Evolutionary conservation across 2,329 filamentous ascomycete species (phyloP).

Genomic region (Zymoseptoria ardabiliae): DNA sequence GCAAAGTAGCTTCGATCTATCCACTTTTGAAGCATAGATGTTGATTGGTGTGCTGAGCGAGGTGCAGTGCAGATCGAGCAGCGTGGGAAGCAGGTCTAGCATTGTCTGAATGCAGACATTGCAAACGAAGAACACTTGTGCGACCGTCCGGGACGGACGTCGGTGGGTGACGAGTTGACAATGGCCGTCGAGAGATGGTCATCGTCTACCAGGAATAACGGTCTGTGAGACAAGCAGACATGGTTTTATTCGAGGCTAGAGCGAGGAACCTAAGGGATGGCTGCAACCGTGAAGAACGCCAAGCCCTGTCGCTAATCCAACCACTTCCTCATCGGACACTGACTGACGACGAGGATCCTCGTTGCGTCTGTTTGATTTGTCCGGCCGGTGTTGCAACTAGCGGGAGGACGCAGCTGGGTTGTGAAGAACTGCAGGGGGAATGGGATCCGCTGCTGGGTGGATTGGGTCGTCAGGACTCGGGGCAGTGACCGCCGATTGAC

Average conservation of each 20-base stretch:
- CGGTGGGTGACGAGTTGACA: too few relatives aligned
- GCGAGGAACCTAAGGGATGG: too few relatives aligned
- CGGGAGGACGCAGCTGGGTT: background rate
- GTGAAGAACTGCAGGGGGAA: background rate
- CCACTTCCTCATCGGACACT: background rate
- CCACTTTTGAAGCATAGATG: too few relatives aligned
- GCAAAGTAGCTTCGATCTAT: background rate
- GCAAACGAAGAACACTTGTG: too few relatives aligned
- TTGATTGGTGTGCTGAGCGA: too few relatives aligned
- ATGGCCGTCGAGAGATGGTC: too few relatives aligned
- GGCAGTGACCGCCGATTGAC: background rate
- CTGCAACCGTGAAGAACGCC: background rate
- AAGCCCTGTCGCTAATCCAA: background rate
- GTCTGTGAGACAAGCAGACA: too few relatives aligned
- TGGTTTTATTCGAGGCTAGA: background rate
- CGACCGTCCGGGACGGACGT: too few relatives aligned
- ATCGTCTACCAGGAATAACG: too few relatives aligned
- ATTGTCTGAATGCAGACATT: too few relatives aligned
- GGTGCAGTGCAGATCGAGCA: too few relatives aligned
- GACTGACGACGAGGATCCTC: background rate
- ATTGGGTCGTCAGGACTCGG: background rate
- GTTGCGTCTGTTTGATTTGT: background rate
- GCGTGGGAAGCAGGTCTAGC: too few relatives aligned
- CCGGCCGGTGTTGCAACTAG: background rate
- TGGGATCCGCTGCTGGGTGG: background rate